phyloP scores from a whole-genome alignment of 1,284 basidiomycete species.

The Ustilago hordei region DNA sequence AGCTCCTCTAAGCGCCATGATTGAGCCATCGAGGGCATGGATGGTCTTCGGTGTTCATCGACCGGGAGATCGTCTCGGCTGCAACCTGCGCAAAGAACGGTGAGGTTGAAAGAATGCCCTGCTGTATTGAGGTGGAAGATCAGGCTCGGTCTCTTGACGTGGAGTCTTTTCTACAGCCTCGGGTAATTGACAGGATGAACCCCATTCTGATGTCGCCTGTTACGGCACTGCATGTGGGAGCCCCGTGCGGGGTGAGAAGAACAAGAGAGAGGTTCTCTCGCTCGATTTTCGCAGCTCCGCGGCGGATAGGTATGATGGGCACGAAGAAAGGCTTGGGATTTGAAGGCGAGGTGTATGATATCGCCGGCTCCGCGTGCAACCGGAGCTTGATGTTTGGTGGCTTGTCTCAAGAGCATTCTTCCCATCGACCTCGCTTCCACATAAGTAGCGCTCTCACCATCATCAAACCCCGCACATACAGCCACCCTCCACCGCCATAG shows the following conservation, averaged over 20 bases:
- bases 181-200: not conserved
- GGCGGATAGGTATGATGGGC: not conserved
- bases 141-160: constrained; percentile 12
- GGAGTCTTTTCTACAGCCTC: not conserved
- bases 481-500: not conserved
- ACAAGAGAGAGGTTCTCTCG: no score
- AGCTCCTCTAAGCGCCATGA: not conserved
- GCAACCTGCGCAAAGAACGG: not conserved
- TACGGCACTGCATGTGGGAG: no score
- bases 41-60: not conserved
- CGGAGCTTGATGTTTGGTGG: not conserved
- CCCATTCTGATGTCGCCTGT: not conserved
- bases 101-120: not conserved
- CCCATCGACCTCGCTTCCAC: not conserved
- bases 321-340: constrained; percentile 21
- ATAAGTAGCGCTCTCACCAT: not conserved
- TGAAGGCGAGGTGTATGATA: not conserved
- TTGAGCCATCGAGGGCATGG: not conserved
- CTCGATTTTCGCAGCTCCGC: no score
- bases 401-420: not conserved
- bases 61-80: not conserved
- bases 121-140: constrained; percentile 1
- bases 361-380: constrained; percentile 25
- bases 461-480: not conserved
- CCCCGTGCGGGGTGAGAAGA: no score